Conservation (phyloP, 768 basidiomycete species). For the Sarcodon sp. region DNA sequence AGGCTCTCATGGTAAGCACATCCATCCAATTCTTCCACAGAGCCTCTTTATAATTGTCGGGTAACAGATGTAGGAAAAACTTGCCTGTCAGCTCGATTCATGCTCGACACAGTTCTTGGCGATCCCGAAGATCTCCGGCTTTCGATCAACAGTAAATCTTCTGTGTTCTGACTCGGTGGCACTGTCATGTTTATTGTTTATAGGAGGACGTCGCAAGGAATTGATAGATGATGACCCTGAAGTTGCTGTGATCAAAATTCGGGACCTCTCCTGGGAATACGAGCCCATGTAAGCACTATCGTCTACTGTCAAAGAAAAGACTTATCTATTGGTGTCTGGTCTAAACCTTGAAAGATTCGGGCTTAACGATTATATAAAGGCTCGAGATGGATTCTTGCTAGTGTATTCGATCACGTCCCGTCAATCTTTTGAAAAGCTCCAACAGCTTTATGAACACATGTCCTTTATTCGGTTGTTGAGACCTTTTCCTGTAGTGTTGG, state of each 20-base stretch:
- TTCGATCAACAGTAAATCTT: not conserved
- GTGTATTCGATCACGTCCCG: conserved; percentile 97
- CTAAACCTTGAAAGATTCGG: conserved; percentile 55
- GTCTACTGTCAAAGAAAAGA: not conserved
- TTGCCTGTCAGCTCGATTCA: too few species aligned
- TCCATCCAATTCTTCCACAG: too few species aligned
- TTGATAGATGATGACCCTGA: too few species aligned
- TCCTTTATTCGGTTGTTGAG: conserved; percentile 94
- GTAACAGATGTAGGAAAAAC: not conserved
- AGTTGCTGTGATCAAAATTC: too few species aligned
- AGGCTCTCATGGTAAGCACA: too few species aligned
- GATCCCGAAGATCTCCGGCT: too few species aligned
- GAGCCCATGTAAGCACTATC: conserved; percentile 14
- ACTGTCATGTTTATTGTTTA: too few species aligned
- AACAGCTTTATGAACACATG: conserved; percentile 91
- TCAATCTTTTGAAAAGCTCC: conserved; percentile 95
- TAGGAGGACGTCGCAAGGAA: too few species aligned
- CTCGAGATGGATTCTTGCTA: conserved; percentile 94
- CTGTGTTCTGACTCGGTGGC: not conserved
- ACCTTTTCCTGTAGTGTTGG: conserved; percentile 87
- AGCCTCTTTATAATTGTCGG: not conserved
- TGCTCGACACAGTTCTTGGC: too few species aligned
- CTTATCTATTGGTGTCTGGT: not conserved
- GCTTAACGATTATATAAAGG: conserved; percentile 99
- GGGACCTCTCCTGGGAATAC: too few species aligned